Percentiles rank a stretch among this genome's conserved stretches.
phyloP scores from a whole-genome alignment of 495 filamentous ascomycete species.

The Lasiosphaeria hispida region DNA sequence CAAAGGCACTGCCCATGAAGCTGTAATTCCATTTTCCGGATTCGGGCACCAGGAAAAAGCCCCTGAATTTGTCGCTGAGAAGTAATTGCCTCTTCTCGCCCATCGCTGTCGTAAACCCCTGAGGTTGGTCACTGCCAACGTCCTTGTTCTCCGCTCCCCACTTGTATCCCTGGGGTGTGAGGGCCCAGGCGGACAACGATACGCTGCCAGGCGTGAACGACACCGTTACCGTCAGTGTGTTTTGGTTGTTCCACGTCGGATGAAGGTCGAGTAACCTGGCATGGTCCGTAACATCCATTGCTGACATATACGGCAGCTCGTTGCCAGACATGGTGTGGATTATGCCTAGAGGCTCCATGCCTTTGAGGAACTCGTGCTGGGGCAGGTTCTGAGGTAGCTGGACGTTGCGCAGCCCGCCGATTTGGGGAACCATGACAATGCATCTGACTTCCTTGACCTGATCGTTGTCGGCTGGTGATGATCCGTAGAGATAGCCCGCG shows the following conservation, averaged over 20 bases:
- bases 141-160: slow-evolving; percentile 98
- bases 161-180: slow-evolving; percentile 89
- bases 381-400: slow-evolving; percentile 90
- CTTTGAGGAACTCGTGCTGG: slow-evolving; percentile 86
- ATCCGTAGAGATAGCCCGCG: slow-evolving; percentile 91
- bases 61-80: slow-evolving; percentile 85
- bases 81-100: slow-evolving; percentile 94
- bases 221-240: slow-evolving; percentile 89
- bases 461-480: slow-evolving; percentile 88
- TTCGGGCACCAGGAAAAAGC: slow-evolving; percentile 94
- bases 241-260: slow-evolving; percentile 83
- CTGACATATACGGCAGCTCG: slow-evolving; percentile 93
- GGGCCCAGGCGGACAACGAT: slow-evolving; percentile 85
- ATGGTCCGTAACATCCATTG: slow-evolving; percentile 90
- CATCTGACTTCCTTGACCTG: slow-evolving; percentile 95
- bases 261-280: slow-evolving; percentile 83
- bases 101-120: slow-evolving; percentile 89
- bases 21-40: slow-evolving; percentile 94
- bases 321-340: slow-evolving; percentile 96
- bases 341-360: slow-evolving; percentile 87
- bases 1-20: slow-evolving; percentile 91
- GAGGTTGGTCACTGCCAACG: slow-evolving; percentile 81
- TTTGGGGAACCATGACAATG: slow-evolving; percentile 97
- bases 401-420: slow-evolving; percentile 88
- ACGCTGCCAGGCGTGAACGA: slow-evolving; percentile 99